These are phyloP conservation scores for Backusella parvicylindrica DNA, from an alignment of 192 early-diverging fungal species.

Conservation along the genomic window DNA sequence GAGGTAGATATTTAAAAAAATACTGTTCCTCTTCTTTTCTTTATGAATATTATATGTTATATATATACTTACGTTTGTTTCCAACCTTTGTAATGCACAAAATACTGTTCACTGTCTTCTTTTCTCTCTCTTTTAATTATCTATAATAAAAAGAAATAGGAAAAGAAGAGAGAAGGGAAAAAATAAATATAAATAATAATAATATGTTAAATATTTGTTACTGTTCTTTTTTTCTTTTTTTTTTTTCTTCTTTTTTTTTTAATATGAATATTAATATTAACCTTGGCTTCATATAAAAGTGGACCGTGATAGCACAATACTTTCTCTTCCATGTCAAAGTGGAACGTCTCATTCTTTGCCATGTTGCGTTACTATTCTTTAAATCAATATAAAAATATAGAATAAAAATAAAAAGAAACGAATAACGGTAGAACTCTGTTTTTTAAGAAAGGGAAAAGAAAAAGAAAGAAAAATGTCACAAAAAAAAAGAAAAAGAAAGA, in stretches of 20 bases:
- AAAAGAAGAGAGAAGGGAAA: neutral
- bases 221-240: neutral
- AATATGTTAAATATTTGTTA: neutral
- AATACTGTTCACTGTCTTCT: conserved; percentile 72
- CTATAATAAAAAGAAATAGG: neutral
- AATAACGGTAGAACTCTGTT: no score
- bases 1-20: neutral
- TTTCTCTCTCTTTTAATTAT: conserved; percentile 12
- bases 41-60: no score
- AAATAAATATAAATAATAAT: neutral
- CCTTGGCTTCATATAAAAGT: conserved; percentile 94
- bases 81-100: conserved; percentile 99
- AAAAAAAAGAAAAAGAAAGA: no score
- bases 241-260: no score
- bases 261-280: conserved; percentile 26
- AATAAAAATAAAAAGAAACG: no score
- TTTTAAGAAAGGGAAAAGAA: no score
- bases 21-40: neutral
- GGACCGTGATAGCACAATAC: conserved; percentile 97
- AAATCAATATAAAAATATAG: no score
- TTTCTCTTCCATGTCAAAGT: conserved; percentile 73
- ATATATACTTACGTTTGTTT: conserved; percentile 78
- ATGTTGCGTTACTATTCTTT: neutral
- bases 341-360: conserved; percentile 12
- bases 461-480: no score